A percentile compares a stretch with the other conserved stretches of the same genome.
These are phyloP conservation scores for Mycena floridula DNA, from an alignment of 768 basidiomycete species.

Conservation along the genomic window DNA sequence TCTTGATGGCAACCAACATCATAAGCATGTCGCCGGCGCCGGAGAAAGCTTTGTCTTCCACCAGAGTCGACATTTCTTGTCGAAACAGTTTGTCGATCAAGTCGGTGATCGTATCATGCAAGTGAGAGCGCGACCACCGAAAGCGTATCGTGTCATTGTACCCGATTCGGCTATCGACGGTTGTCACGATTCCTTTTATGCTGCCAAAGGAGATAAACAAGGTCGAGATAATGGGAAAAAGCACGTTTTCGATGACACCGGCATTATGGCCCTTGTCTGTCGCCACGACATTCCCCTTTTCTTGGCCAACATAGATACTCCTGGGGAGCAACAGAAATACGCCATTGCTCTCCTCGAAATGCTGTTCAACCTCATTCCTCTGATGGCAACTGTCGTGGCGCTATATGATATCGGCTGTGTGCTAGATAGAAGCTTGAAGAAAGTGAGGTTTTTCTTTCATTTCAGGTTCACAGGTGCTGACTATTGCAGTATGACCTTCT, in stretches of 20 bases:
- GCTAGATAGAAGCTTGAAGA: background rate
- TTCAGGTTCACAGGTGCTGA: background rate
- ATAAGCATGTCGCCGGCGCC: background rate
- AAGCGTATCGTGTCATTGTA: background rate
- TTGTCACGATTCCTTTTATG: background rate
- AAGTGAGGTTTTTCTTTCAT: background rate
- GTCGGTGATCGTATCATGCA: background rate
- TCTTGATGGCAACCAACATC: background rate
- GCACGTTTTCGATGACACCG: constrained; percentile 9
- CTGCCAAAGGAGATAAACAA: constrained; percentile 6
- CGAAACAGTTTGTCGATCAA: background rate
- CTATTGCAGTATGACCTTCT: background rate
- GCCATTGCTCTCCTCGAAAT: constrained; percentile 2
- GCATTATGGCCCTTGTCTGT: constrained; percentile 1
- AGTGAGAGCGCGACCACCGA: background rate
- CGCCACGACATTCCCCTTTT: background rate
- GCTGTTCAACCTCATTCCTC: constrained; percentile 3
- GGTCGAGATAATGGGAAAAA: background rate
- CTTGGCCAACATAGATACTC: background rate
- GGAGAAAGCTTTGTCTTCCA: background rate
- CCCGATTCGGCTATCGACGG: background rate
- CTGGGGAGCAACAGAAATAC: background rate
- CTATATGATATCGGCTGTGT: background rate
- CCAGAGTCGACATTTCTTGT: background rate
- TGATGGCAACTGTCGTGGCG: background rate